These are phyloP conservation scores for Rosa lucieae DNA, from an alignment of 306 rosid genomes.

Conservation along the genomic window DNA sequence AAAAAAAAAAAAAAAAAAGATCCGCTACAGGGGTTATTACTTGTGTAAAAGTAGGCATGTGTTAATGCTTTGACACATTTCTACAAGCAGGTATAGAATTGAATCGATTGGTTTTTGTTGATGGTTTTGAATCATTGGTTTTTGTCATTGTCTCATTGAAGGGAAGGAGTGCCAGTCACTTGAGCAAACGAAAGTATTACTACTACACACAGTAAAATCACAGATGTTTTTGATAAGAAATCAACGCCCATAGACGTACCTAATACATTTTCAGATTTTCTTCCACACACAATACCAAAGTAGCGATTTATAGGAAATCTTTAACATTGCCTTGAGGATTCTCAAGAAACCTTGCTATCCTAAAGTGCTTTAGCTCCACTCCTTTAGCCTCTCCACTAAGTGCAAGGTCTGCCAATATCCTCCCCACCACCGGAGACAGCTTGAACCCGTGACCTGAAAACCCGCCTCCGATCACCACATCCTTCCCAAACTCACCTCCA, in stretches of 20 bases:
- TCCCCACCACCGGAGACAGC: constrained; percentile 79
- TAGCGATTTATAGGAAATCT: constrained; percentile 19
- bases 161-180: too few relatives aligned
- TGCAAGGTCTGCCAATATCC: constrained; percentile 59
- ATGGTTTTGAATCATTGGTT: too few relatives aligned
- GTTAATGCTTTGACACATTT: too few relatives aligned
- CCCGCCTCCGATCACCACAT: constrained; percentile 79
- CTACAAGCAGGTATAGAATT: too few relatives aligned
- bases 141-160: too few relatives aligned
- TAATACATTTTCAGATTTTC: not conserved
- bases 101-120: too few relatives aligned
- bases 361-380: constrained; percentile 58
- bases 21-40: too few relatives aligned
- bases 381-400: constrained; percentile 51
- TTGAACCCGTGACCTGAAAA: constrained; percentile 97
- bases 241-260: not conserved
- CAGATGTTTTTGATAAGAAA: too few relatives aligned
- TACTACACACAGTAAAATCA: too few relatives aligned
- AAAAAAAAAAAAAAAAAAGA: too few relatives aligned
- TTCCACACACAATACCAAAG: not conserved
- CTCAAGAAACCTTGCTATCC: constrained; percentile 51
- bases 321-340: constrained; percentile 48
- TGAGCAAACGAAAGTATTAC: too few relatives aligned
- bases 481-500: constrained; percentile 70
- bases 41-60: too few relatives aligned